phyloP scores from a whole-genome alignment of 2,329 filamentous ascomycete species.

The Microcera coccophila region DNA sequence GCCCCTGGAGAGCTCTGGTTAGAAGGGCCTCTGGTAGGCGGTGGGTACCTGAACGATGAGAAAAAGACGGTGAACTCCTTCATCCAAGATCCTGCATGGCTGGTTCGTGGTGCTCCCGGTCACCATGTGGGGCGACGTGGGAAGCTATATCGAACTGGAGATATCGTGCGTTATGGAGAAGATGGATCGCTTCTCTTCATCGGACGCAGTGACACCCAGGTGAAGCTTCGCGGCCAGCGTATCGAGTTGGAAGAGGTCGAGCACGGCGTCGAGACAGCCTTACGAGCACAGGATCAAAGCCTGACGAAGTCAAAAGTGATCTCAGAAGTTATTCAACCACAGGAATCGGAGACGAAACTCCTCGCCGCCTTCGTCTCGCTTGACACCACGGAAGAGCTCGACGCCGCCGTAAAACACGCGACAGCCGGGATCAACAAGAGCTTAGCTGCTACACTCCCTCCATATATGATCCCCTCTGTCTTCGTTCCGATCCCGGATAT shows the following conservation, averaged over 20 bases:
- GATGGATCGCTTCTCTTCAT: constrained; percentile 14
- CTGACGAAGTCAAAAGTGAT: too few species aligned
- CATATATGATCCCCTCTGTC: too few species aligned
- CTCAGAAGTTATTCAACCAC: too few species aligned
- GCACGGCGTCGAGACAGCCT: constrained; percentile 6
- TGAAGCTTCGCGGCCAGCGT: constrained; percentile 22
- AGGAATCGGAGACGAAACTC: too few species aligned
- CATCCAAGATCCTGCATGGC: constrained; percentile 40
- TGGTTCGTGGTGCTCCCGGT: constrained; percentile 15
- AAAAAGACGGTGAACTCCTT: constrained; percentile 45
- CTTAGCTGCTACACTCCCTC: too few species aligned
- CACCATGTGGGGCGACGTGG: constrained; percentile 5
- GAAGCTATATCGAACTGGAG: constrained; percentile 18
- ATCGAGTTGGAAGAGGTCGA: constrained; percentile 23
- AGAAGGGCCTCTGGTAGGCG: constrained; percentile 41
- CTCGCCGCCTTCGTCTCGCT: too few species aligned
- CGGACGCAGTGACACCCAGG: constrained; percentile 20
- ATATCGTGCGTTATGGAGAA: constrained; percentile 13
- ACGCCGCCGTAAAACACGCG: too few species aligned
- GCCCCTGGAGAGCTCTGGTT: constrained; percentile 33
- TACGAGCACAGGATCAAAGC: too few species aligned
- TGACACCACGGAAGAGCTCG: too few species aligned
- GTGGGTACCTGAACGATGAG: constrained; percentile 46
- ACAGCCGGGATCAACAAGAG: too few species aligned
- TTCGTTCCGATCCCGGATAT: too few species aligned